A percentile compares a stretch with the other conserved stretches of the same genome.
phyloP scores from a whole-genome alignment of 139 green algal species.

The Tetraselmis chui region DNA sequence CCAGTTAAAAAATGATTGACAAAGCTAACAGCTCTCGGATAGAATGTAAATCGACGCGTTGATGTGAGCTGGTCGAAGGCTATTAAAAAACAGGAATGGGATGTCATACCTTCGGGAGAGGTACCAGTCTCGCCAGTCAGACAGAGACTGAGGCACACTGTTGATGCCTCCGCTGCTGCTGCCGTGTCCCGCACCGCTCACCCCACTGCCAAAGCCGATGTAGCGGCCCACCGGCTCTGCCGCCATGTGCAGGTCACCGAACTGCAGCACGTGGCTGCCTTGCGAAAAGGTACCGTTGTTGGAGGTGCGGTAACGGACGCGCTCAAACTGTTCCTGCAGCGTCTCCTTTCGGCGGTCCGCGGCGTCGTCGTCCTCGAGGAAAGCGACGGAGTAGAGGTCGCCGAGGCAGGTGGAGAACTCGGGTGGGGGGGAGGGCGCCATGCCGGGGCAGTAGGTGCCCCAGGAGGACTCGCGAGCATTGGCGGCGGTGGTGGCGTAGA shows the following conservation, averaged over 20 bases:
- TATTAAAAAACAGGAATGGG: too few relatives aligned
- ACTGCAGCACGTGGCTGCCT: conserved; percentile 78
- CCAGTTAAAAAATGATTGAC: too few relatives aligned
- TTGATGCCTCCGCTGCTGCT: background rate
- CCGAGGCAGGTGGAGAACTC: conserved; percentile 86
- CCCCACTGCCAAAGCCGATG: conserved; percentile 26
- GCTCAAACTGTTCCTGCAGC: conserved; percentile 74
- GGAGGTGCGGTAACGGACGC: conserved; percentile 66
- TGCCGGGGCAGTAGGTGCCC: conserved; percentile 83
- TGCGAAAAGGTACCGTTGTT: conserved; percentile 67
- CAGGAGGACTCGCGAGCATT: conserved; percentile 83
- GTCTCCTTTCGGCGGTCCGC: conserved; percentile 68
- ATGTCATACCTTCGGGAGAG: conserved; percentile 4
- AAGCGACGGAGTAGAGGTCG: conserved; percentile 89
- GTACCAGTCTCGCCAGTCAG: background rate
- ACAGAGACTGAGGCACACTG: background rate
- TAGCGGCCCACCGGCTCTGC: conserved; percentile 61
- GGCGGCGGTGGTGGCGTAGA: conserved; percentile 80
- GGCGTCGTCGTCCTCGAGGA: conserved; percentile 85
- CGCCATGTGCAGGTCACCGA: conserved; percentile 60
- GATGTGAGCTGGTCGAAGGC: too few relatives aligned
- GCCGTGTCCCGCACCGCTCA: background rate
- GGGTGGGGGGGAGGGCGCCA: conserved; percentile 19
- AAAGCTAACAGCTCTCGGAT: too few relatives aligned
- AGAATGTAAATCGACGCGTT: too few relatives aligned